Percentiles rank a stretch among this genome's conserved stretches.
phyloP scores from a whole-genome alignment of 2,329 filamentous ascomycete species.

The Cercospora zeina region DNA sequence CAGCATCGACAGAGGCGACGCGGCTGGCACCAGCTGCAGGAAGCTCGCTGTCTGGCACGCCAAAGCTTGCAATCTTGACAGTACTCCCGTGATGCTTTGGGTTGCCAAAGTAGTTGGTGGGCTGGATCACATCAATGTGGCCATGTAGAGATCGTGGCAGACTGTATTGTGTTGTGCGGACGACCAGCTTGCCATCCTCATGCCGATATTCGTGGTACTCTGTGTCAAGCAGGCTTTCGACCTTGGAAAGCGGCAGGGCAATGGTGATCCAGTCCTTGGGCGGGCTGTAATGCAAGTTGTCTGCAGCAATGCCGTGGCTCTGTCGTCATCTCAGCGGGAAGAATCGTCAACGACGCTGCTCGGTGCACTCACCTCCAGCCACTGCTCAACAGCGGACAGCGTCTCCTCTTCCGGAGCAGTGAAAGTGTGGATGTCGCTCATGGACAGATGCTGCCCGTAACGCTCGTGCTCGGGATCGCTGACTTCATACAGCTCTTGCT shows the following conservation, averaged over 20 bases:
- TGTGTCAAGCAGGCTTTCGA: conserved; percentile 59
- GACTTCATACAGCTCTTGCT: conserved; percentile 61
- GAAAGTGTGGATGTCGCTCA: conserved; percentile 57
- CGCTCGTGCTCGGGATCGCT: conserved; percentile 60
- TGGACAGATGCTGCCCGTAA: conserved; percentile 61
- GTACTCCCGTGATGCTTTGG: conserved; percentile 16
- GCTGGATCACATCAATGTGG: conserved; percentile 61
- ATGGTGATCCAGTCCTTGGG: conserved; percentile 60
- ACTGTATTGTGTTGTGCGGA: conserved; percentile 62
- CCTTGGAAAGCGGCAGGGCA: conserved; percentile 43
- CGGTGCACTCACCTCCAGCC: conserved; percentile 48
- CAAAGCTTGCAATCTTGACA: conserved; percentile 22
- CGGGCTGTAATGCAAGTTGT: conserved; percentile 24
- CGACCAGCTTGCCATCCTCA: conserved; percentile 47
- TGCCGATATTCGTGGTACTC: conserved; percentile 57
- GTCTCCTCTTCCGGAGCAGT: conserved; percentile 55
- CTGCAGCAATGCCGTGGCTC: conserved; percentile 45
- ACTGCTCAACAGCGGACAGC: conserved; percentile 53
- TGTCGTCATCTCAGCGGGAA: conserved; percentile 49
- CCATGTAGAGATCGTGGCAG: conserved; percentile 58
- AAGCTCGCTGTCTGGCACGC: conserved; percentile 8
- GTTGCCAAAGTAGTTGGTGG: conserved; percentile 50
- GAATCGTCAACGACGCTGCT: conserved; percentile 20
- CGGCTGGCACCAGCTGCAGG: conserved; percentile 7
- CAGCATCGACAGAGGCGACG: not conserved